Percentiles rank a stretch among this genome's conserved stretches.
Evolutionary conservation across 306 rosid species (phyloP).

Genomic region (Prunus armeniaca): DNA sequence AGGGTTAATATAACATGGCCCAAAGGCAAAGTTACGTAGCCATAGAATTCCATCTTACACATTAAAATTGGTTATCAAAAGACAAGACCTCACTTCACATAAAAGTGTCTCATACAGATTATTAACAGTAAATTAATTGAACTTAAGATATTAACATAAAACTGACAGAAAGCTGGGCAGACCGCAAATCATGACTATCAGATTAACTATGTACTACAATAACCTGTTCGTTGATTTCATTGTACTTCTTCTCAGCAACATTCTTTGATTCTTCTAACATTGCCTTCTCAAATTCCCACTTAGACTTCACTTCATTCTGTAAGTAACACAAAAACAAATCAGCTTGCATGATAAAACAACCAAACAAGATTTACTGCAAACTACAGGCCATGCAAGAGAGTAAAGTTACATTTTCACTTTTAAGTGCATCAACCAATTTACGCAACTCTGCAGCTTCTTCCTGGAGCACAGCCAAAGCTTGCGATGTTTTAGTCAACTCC

Average conservation of each 20-base stretch:
- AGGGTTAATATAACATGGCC: background rate
- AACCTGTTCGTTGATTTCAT: slow-evolving; percentile 92
- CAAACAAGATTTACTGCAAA: slow-evolving; percentile 4
- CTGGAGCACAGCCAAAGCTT: slow-evolving; percentile 64
- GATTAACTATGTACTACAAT: slow-evolving; percentile 13
- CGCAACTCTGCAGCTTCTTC: slow-evolving; percentile 67
- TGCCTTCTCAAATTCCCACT: slow-evolving; percentile 66
- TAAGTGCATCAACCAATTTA: slow-evolving; percentile 50
- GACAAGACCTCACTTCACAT: background rate
- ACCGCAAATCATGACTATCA: background rate
- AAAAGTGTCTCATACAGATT: background rate
- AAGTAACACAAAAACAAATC: background rate
- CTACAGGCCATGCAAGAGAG: background rate
- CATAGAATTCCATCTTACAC: background rate
- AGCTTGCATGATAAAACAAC: background rate
- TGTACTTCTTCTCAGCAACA: slow-evolving; percentile 69
- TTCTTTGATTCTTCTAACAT: slow-evolving; percentile 47
- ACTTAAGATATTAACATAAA: background rate
- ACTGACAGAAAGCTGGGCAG: background rate
- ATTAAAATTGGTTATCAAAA: background rate
- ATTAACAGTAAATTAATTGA: background rate
- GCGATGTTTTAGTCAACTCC: slow-evolving; percentile 85
- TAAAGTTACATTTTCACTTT: slow-evolving; percentile 58
- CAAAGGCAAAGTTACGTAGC: background rate
- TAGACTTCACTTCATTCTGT: slow-evolving; percentile 72